These are phyloP conservation scores for Sphenostylis stenocarpa DNA, from an alignment of 306 rosid species.

Conservation along the genomic window DNA sequence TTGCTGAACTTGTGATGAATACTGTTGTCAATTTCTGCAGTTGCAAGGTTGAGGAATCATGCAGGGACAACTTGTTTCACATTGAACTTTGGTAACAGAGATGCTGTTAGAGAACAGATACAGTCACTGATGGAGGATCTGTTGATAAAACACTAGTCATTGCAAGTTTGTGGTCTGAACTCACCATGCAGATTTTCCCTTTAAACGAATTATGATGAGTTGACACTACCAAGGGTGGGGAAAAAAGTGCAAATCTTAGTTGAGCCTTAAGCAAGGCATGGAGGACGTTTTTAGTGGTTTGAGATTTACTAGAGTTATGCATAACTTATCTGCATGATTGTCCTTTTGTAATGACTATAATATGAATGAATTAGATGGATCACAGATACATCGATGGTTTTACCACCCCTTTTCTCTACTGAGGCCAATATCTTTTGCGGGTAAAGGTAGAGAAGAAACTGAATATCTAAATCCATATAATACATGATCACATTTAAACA, in stretches of 20 bases:
- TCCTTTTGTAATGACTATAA: not conserved
- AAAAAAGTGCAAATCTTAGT: not conserved
- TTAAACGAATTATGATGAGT: not conserved
- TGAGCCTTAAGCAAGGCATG: not conserved
- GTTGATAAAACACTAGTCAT: conserved; percentile 40
- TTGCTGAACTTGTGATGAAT: conserved; percentile 22
- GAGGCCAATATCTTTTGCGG: not conserved
- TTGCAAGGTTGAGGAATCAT: conserved; percentile 76
- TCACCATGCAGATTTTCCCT: not conserved
- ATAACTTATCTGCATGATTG: not conserved
- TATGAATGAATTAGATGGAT: not conserved
- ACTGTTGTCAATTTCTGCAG: conserved; percentile 44
- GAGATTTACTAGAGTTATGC: not conserved
- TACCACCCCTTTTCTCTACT: not conserved
- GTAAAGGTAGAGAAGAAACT: not conserved
- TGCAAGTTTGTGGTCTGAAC: conserved; percentile 29
- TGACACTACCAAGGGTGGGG: not conserved
- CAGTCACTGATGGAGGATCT: conserved; percentile 49
- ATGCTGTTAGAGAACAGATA: conserved; percentile 58
- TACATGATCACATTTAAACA: not conserved
- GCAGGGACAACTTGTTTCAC: conserved; percentile 63
- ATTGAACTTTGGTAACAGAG: conserved; percentile 61
- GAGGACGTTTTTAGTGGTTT: not conserved
- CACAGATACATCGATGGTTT: no score
- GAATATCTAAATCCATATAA: not conserved